A percentile compares a stretch with the other conserved stretches of the same genome.
Conservation (phyloP, 116 monocot species). For the Cymodocea nodosa region DNA sequence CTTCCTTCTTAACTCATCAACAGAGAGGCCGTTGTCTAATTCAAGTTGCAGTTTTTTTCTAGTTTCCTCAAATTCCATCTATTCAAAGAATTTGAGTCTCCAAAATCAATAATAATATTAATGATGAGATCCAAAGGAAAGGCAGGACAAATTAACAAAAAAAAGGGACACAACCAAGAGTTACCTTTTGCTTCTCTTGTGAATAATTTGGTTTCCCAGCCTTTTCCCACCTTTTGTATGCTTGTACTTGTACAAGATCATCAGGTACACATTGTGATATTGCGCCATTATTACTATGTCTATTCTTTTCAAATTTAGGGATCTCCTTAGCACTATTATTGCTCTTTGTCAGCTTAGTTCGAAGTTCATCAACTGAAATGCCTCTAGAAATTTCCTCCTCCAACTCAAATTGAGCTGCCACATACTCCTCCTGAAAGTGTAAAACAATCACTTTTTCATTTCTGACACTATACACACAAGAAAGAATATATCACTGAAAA, state of each 20-base stretch:
- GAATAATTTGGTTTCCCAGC: constrained; percentile 79
- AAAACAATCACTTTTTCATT: not conserved
- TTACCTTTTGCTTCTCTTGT: constrained; percentile 51
- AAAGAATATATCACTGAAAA: not conserved
- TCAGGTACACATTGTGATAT: constrained; percentile 19
- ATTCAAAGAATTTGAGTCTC: too few relatives aligned
- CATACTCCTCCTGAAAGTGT: constrained; percentile 61
- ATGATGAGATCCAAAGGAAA: too few relatives aligned
- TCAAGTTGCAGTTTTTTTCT: constrained; percentile 21
- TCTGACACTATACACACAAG: not conserved
- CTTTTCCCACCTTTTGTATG: constrained; percentile 77
- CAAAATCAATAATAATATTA: too few relatives aligned
- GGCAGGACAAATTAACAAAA: too few relatives aligned
- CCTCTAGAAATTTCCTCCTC: constrained; percentile 62
- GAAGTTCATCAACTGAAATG: constrained; percentile 24
- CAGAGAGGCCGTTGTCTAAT: constrained; percentile 40
- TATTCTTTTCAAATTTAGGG: constrained; percentile 3
- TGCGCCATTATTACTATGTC: not conserved
- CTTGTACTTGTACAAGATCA: constrained; percentile 40
- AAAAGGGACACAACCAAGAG: not conserved
- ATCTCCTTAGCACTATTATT: constrained; percentile 4
- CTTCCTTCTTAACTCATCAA: constrained; percentile 38
- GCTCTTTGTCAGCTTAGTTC: constrained; percentile 2
- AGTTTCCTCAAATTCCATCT: too few relatives aligned
- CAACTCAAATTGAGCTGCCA: constrained; percentile 66